Evolutionary conservation across 2,329 filamentous ascomycete genomes (phyloP), one percentile per base, ranked within the genome.

Genomic region (Aotearoamyces nothofagi): DNA sequence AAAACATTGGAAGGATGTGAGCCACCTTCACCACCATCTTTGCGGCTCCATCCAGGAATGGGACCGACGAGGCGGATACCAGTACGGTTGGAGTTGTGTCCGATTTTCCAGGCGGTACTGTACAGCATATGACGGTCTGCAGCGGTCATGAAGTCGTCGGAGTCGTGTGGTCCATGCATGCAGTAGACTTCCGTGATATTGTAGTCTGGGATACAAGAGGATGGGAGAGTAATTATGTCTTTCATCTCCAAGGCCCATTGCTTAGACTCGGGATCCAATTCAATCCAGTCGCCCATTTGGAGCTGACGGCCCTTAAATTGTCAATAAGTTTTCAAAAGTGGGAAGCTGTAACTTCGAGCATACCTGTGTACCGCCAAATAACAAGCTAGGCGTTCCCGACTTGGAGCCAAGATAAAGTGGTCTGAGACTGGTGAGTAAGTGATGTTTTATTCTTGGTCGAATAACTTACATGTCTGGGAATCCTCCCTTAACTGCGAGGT

Each of bases 11-110:
- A 62, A 0, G 72, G 72, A 44, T 78, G 72, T 1, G 64, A 58
- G 8, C 72, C 72, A 5, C 69, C 72, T 35, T 73, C 69, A 0
- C 70, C 72, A 8, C 71, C 72, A 37, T 69, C 61, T 17, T 58
- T 45, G 5, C 72, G 54, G 9, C 68, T 65, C 63, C 66, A 78
- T 36, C 62, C 58, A 0, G 67, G 66, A 1, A 60, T 57, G 0
- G 69, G 68, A 0, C 71, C 71, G 2, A 69, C 47, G 0, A 78
- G 54, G 5, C 71, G 59, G 15, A 77, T 66, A 0, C 69, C 72
- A 22, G 61, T 67, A 32, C 72, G 55, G 9, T 63, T 66, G 1
- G 66, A 61, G 33, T 76, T 75, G 39, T 76, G 69, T 0, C 62
- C 67, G 2, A 76, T 55, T 27, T 66, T 66, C 64, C 67, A 74